Conservation (phyloP, 2,329 filamentous ascomycete species). For the Ascochyta lentis region DNA sequence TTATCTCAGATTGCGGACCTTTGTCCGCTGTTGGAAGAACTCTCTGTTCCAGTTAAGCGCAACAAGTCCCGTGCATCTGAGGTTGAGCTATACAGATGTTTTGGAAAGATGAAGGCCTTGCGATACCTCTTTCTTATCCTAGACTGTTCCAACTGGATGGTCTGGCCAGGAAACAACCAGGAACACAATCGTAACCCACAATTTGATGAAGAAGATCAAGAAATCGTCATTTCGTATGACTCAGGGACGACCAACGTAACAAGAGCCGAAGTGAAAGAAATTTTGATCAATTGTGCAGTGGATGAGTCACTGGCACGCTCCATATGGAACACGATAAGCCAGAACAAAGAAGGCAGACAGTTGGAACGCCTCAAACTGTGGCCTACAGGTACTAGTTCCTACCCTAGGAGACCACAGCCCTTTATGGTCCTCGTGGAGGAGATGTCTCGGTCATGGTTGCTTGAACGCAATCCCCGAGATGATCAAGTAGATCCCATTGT, state of each 20-base stretch:
- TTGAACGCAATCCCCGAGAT: too few species aligned
- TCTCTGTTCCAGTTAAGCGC: slow-evolving; percentile 26
- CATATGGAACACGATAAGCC: slow-evolving; percentile 26
- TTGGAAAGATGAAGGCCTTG: slow-evolving; percentile 21
- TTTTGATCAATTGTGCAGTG: slow-evolving; percentile 29
- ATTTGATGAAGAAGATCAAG: slow-evolving; percentile 19
- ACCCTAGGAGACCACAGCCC: slow-evolving; percentile 6
- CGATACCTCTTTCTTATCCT: slow-evolving; percentile 23
- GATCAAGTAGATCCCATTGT: slow-evolving; percentile 6
- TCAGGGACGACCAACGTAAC: neutral
- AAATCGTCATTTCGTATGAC: too few species aligned
- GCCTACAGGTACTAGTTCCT: slow-evolving; percentile 11
- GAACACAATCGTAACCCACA: slow-evolving; percentile 10
- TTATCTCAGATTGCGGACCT: slow-evolving; percentile 19
- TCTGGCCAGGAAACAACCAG: slow-evolving; percentile 11
- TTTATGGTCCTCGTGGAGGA: neutral
- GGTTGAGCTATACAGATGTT: slow-evolving; percentile 24
- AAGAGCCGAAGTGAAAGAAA: slow-evolving; percentile 20
- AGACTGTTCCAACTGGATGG: slow-evolving; percentile 20
- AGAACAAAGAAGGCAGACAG: slow-evolving; percentile 21
- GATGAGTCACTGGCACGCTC: slow-evolving; percentile 29
- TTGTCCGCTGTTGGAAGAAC: slow-evolving; percentile 24
- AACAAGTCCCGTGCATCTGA: slow-evolving; percentile 25
- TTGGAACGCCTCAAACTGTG: slow-evolving; percentile 29
- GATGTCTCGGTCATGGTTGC: too few species aligned